These are phyloP conservation scores for Scheffersomyces ergatensis DNA, from an alignment of 805 yeast genomes.

Conservation along the genomic window DNA sequence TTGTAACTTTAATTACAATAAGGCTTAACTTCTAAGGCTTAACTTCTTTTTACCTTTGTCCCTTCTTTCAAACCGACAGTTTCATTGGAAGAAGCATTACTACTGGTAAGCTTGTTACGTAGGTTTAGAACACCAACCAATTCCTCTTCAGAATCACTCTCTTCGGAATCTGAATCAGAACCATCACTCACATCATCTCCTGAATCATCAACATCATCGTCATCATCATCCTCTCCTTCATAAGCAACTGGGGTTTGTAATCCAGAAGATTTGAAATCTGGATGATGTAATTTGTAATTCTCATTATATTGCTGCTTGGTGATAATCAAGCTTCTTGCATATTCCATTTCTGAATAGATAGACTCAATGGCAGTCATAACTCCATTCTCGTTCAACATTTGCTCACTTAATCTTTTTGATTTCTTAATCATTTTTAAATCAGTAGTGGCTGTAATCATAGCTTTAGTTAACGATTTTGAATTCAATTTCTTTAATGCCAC, in stretches of 20 bases:
- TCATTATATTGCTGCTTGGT: conserved; percentile 42
- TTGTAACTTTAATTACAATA: too few species aligned
- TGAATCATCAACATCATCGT: conserved; percentile 2
- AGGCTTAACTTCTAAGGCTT: too few species aligned
- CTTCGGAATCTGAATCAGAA: background rate
- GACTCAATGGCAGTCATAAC: conserved; percentile 71
- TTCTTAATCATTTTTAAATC: conserved; percentile 64
- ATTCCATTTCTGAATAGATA: conserved; percentile 78
- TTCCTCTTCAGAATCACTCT: too few species aligned
- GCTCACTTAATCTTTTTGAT: conserved; percentile 61
- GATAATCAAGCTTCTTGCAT: conserved; percentile 59
- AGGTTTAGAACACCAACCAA: too few species aligned
- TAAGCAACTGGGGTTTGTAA: conserved; percentile 22
- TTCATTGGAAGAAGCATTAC: too few species aligned
- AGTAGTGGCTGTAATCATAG: conserved; percentile 65
- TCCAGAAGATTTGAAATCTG: conserved; percentile 19
- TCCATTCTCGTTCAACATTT: conserved; percentile 74
- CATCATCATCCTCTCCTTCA: conserved; percentile 7
- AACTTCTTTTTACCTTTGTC: too few species aligned
- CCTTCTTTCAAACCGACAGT: too few species aligned
- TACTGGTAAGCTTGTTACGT: too few species aligned
- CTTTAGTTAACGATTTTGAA: conserved; percentile 58
- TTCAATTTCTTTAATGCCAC: conserved; percentile 67
- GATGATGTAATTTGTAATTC: conserved; percentile 12
- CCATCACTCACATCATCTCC: conserved; percentile 7